Base-by-base conservation (phyloP, 305 asterid species). In the Rubia occidens region DNA sequence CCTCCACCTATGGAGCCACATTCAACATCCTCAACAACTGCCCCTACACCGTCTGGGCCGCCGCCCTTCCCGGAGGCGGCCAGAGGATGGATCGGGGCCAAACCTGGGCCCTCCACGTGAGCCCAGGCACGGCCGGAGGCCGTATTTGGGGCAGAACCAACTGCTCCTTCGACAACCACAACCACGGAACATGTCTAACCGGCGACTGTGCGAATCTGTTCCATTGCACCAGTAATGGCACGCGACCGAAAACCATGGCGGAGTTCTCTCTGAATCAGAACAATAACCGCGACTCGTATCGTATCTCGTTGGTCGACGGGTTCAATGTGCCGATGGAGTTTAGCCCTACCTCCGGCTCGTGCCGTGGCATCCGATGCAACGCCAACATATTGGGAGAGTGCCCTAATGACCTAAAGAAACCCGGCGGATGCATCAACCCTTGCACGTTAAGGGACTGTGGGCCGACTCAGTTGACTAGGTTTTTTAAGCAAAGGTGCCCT, bases 51-150 rank as follows among this genome's bases (percentile, higher is more conserved):
- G 81, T 82, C 5, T 85, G 89, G 89, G 85, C 85, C 0, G 89
- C 82, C 0, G 82, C 87, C 14, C 69, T 64, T 0, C 89, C 89
- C 0, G 85, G 85, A 1, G 89, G 89, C 0, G 87, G 89, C 45
- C 72, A 13, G 8, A 78, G 29, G 15, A 79, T 83, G 20, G 18
- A 76, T 53, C 4, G 2, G 0, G 86, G 85, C 55, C 80, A 75
- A 45, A 62, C 75, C 8, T 83, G 86, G 87, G 69, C 71, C 60
- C 10, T 85, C 13, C 40, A 75, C 18, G 73, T 74, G 5, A 42
- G 55, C 0, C 72, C 80, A 1, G 78, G 80, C 17, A 83, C 82
- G 0, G 15, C 1, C 0, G 39, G 7, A 0, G 87, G 74, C 8
- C 75, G 85, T 0, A 71, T 86, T 0, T 86, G 91, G 87, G 74